These are phyloP conservation scores for Phaeosphaeriaceae sp. DNA, from an alignment of 2,329 filamentous ascomycete genomes.

Conservation along the genomic window DNA sequence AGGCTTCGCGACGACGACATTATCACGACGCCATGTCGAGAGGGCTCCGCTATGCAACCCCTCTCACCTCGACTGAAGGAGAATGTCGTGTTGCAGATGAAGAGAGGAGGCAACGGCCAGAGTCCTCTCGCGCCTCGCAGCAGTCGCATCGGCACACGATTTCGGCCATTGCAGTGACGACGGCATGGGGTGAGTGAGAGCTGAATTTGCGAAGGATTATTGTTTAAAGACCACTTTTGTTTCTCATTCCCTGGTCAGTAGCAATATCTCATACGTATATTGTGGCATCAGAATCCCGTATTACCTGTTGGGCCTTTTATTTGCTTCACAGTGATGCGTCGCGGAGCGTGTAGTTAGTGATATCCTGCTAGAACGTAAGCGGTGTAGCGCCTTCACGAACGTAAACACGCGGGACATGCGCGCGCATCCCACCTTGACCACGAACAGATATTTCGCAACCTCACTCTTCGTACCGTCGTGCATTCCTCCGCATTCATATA, in stretches of 20 bases:
- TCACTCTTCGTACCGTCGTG: background rate
- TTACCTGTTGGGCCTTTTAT: too few relatives aligned
- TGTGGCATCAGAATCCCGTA: too few relatives aligned
- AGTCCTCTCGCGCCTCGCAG: conserved; percentile 9
- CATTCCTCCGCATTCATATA: conserved; percentile 11
- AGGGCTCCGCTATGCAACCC: background rate
- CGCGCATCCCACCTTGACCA: background rate
- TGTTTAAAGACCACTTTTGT: background rate
- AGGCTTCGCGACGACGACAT: background rate
- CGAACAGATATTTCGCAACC: background rate
- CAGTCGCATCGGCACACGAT: conserved; percentile 13
- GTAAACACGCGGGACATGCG: conserved; percentile 20
- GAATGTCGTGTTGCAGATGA: background rate
- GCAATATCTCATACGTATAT: background rate
- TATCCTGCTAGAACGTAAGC: conserved; percentile 18
- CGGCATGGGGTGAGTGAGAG: background rate
- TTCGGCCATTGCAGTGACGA: conserved; percentile 11
- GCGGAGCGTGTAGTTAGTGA: background rate
- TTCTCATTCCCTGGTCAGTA: background rate
- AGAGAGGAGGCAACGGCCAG: too few relatives aligned
- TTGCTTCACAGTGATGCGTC: too few relatives aligned
- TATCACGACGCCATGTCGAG: conserved; percentile 2
- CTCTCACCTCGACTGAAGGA: conserved; percentile 4
- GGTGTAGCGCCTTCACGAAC: conserved; percentile 14
- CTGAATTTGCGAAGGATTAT: background rate